phyloP scores from a whole-genome alignment of 805 yeast species.

The Zygosaccharomyces siamensis region DNA sequence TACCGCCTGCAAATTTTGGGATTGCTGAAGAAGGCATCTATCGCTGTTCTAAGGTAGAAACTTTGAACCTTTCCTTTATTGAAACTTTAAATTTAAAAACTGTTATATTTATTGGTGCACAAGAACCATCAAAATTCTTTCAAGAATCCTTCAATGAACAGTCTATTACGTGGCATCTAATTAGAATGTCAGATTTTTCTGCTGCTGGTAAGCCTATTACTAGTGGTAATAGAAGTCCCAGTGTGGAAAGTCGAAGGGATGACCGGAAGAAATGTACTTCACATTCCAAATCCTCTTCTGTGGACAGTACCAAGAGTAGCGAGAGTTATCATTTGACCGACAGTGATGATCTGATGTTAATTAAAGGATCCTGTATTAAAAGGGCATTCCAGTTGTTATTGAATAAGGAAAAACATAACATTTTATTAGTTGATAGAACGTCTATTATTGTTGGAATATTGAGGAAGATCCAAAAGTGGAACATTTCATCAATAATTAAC shows the following conservation, averaged over 20 bases:
- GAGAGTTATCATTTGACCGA: conserved; percentile 28
- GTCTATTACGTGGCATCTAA: conserved; percentile 43
- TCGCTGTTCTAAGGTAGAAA: conserved; percentile 74
- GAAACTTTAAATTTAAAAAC: conserved; percentile 66
- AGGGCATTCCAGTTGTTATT: conserved; percentile 63
- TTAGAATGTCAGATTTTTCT: conserved; percentile 34
- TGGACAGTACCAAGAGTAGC: neutral
- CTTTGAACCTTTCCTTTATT: conserved; percentile 71
- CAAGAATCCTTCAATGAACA: conserved; percentile 58
- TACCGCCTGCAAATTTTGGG: conserved; percentile 91
- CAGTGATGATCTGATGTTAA: conserved; percentile 68
- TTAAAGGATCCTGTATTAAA: conserved; percentile 59
- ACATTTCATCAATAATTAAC: conserved; percentile 71
- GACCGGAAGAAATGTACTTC: conserved; percentile 20
- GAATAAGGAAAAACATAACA: conserved; percentile 57
- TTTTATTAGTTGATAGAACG: conserved; percentile 73
- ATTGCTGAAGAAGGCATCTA: conserved; percentile 83
- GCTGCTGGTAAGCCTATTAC: conserved; percentile 17
- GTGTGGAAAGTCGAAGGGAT: conserved; percentile 17
- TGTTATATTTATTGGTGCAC: conserved; percentile 75
- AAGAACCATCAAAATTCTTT: conserved; percentile 71
- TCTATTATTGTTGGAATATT: conserved; percentile 76
- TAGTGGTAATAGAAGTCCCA: conserved; percentile 5
- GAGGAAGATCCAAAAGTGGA: conserved; percentile 85
- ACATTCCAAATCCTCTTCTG: conserved; percentile 3